Base-by-base conservation (phyloP, 192 early-diverging fungal species). In the Phlyctochytrium arcticum region DNA sequence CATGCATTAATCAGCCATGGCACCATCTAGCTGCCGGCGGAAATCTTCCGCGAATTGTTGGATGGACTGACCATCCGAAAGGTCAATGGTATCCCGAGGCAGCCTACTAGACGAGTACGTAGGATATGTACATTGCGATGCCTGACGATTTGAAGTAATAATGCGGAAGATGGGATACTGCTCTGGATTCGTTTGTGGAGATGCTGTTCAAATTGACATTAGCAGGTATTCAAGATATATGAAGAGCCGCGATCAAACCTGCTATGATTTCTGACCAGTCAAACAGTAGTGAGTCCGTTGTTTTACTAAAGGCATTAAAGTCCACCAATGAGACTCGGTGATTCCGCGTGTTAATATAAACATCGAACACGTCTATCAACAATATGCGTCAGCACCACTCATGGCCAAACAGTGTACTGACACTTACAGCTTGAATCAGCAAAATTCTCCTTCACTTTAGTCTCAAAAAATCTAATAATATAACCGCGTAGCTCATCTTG, bases 281-380 rank as follows among this genome's bases (percentile, higher is more conserved):
- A 65, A 88, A 98, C 15, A 99, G 73, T 23, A 93, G 75, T 24
- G 86, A 69, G 60, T 99, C 97, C 0, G 95, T 95, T 2, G 76
- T 78, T 47, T 75, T 72, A 19, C 78, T 74, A 73, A 91, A 94
- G 0, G 92, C 92, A 75, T 99, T 96, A 72, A 99, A 91, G 74
- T 98, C 95, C 6, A 99, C 75, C 4, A 99, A 68, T 58, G 81
- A 93, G 2, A 88, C 86, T 23, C 77, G 76, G 21, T 80, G 70
- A 21, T 77, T 70, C 19, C 81, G 76, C 54, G 77, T 72, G 26
- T 78, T 84, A 23, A 96, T 69, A 62, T 96, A 98, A 4, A 91
- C 89, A 68, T 99, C 97, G 70, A 97, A 92, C 21, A 90, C 89
- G 70, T 88, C 91, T 91, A 63, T n/a, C n/a, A n/a, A 60, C 37